phyloP scores from a whole-genome alignment of 2,329 filamentous ascomycete genomes.

The Phoma sp. region DNA sequence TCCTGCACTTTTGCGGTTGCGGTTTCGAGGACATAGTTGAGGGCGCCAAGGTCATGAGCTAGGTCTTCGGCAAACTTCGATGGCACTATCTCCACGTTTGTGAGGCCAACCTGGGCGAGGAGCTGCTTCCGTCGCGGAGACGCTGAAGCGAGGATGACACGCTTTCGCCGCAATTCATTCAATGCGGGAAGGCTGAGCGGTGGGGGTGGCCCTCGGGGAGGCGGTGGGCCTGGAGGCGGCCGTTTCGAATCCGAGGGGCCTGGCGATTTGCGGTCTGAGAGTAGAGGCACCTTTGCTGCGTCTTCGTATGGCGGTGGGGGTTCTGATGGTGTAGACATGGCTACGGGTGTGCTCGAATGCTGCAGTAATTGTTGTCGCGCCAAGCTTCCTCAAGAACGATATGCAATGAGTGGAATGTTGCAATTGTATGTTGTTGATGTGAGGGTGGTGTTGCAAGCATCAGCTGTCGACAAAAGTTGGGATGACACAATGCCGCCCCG shows the following conservation, averaged over 20 bases:
- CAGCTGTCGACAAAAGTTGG: conserved; percentile 15
- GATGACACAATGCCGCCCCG: conserved; percentile 13
- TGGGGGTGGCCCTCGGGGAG: conserved; percentile 67
- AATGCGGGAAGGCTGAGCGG: conserved; percentile 84
- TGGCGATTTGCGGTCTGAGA: conserved; percentile 27
- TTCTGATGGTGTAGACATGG: conserved; percentile 14
- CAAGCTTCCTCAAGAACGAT: neutral
- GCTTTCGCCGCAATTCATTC: conserved; percentile 74
- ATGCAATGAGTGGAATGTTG: neutral
- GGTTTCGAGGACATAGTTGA: conserved; percentile 90
- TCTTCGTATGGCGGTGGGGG: conserved; percentile 55
- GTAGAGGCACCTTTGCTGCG: conserved; percentile 34
- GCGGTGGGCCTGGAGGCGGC: conserved; percentile 53
- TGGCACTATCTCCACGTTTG: conserved; percentile 82
- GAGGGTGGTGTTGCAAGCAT: conserved; percentile 1
- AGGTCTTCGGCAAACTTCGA: conserved; percentile 87
- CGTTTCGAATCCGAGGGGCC: conserved; percentile 23
- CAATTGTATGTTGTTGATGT: neutral
- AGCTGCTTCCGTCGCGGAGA: conserved; percentile 86
- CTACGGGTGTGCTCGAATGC: neutral
- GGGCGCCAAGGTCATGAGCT: conserved; percentile 84
- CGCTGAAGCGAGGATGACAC: conserved; percentile 88
- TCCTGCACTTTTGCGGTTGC: conserved; percentile 82
- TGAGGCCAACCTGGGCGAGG: conserved; percentile 81
- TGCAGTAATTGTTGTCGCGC: neutral